Base-by-base conservation (phyloP, 768 basidiomycete species). In the Lactifluus hygrophoroides region DNA sequence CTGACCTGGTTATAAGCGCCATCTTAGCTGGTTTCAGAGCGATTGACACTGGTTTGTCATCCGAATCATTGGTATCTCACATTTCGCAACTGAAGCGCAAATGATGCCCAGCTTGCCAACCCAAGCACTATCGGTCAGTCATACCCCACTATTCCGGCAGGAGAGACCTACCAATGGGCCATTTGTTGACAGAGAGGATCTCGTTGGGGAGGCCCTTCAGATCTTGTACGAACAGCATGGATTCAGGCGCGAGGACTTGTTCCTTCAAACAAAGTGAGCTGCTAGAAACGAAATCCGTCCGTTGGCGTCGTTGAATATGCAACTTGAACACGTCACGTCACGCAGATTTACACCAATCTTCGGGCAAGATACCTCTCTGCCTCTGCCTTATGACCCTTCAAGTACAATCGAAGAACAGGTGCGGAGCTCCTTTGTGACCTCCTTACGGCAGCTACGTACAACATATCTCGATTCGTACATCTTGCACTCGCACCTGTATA, bases 31-130 rank as follows among this genome's bases (percentile, higher is more conserved):
- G 91, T 5, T 93, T 92, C 68, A 74, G 84, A 46, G 89, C 86
- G 4, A 82, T 93, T 28, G 91, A 94, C 65, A 91, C 88, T n/a
- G 89, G 88, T 78, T 69, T 61, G 75, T 70, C n/a, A n/a, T n/a
- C n/a, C n/a, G n/a, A 44, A 25, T 25, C 10, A 8, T n/a, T 28
- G 28, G 23, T 23, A 28, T 10, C 30, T n/a, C 45, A n/a, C n/a
- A 27, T 44, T 9, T 16, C 30, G 14, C 14, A 37, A 34, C n/a
- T 61, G 48, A 48, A 46, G 40, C 44, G 11, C 9, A 46, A 14
- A 49, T 42, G 42, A 46, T 40, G 11, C 4, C 53, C 37, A 83
- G 84, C 85, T 25, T 81, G 84, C 61, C 86, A 88, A 65, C 82
- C 80, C 10, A 87, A 88, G 66, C 86, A 88, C 66, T 87, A 88